Percentiles rank a stretch among this genome's conserved stretches.
These are phyloP conservation scores for Thelephora aurantiotincta DNA, from an alignment of 768 basidiomycete genomes.

Conservation along the genomic window DNA sequence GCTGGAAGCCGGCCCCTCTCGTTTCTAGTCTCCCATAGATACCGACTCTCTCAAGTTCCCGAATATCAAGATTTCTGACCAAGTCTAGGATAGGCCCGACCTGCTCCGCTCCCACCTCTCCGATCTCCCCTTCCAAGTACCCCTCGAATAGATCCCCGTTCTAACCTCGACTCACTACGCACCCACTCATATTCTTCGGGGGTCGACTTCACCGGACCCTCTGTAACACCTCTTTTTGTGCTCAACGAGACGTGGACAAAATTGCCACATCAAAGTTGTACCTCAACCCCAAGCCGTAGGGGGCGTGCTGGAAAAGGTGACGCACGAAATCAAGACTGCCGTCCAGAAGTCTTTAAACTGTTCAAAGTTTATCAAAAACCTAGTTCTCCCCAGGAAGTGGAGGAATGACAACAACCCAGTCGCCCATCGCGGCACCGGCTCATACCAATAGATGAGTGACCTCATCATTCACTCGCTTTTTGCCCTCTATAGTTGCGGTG, in stretches of 20 bases:
- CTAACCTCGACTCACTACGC: slow-evolving; percentile 58
- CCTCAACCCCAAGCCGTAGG: slow-evolving; percentile 33
- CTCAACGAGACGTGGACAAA: slow-evolving; percentile 42
- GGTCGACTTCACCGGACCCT: slow-evolving; percentile 27
- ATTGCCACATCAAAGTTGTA: slow-evolving; percentile 39
- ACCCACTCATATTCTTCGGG: slow-evolving; percentile 48
- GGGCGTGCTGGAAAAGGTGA: slow-evolving; percentile 37
- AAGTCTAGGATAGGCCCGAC: slow-evolving; percentile 6
- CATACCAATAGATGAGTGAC: slow-evolving; percentile 78
- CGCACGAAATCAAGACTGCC: slow-evolving; percentile 40
- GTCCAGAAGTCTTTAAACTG: slow-evolving; percentile 52
- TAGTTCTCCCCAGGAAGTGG: slow-evolving; percentile 67
- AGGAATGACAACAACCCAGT: slow-evolving; percentile 71
- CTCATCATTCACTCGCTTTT: slow-evolving; percentile 67
- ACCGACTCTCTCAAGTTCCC: slow-evolving; percentile 23
- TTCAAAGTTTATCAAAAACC: slow-evolving; percentile 50
- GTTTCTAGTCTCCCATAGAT: slow-evolving; percentile 38
- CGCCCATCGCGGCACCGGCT: slow-evolving; percentile 69
- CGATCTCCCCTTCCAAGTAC: slow-evolving; percentile 35
- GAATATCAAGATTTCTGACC: slow-evolving; percentile 18
- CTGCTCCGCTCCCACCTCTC: slow-evolving; percentile 30
- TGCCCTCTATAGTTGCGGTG: slow-evolving; percentile 61
- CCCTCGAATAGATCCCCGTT: slow-evolving; percentile 44
- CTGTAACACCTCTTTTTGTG: slow-evolving; percentile 22
- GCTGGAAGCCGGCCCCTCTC: slow-evolving; percentile 47